Base-by-base conservation (phyloP, 768 basidiomycete species). In the Termitomyces sp. region DNA sequence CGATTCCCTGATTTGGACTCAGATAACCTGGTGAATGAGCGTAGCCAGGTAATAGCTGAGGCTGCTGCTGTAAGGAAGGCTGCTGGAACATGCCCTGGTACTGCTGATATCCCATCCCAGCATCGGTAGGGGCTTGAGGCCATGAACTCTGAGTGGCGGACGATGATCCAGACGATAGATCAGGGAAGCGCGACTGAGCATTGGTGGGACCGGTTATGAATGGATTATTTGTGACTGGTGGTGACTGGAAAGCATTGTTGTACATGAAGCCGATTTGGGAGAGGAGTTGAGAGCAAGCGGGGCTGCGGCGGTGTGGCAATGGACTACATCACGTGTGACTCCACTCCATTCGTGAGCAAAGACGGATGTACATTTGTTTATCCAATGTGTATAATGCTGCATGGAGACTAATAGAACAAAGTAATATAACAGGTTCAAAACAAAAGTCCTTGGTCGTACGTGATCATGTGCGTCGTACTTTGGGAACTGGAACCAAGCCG, bases 401-500 rank as follows among this genome's bases (percentile, higher is more conserved):
- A 26, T 47, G 32, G 24, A 50, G 14, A 50, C 22, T 54, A 46
- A 14, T 50, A 33, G 33, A 44, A 59, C 52, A 60, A 24, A 40
- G 55, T 51, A 56, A 48, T 48, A 59, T 48, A 51, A 52, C 43
- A 55, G 22, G 22, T 52, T 16, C 10, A 11, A 40, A 33, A 50
- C 35, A 26, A 30, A 51, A 22, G 43, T 51, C 50, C 30, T 53
- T 63, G 56, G 46, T 49, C 46, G 52, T 47, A 32, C 32, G 16
- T 28, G 46, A 13, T 63, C 63, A 68, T 60, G 56, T 60, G 61
- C 71, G 74, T 47, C 61, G 65, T 53, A 79, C 72, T 68, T 75
- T 80, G 13, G 88, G 88, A 26, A 81, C 80, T 14, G 88, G 87
- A 52, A 91, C 72, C 22, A 92, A 74, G 3, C 88, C 90, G 56